Evolutionary conservation across 352 stramenopile genomes (phyloP), one percentile per base, ranked within the genome.

Genomic region (Blastocystis sp.): DNA sequence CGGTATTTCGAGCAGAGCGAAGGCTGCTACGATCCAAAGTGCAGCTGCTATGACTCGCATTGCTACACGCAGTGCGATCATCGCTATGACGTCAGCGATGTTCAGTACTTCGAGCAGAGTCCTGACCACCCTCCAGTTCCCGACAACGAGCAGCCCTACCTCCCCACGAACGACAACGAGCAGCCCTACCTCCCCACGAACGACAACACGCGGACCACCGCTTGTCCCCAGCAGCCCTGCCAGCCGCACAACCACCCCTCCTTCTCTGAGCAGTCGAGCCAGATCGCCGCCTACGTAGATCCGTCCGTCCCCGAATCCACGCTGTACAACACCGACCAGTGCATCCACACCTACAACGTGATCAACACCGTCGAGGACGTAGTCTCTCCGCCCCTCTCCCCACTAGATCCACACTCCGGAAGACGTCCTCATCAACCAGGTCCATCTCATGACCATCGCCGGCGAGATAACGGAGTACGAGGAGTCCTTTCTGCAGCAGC

Each of bases 391-490:
- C 1, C 39, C 39, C 7, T 34, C 15, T 73, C 20, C 18, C 45
- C 47, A 20, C 3, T 69, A 88, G 77, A 79, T 88, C n/a, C 77
- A 88, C 34, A 79, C 62, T 15, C 77, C 77, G 2, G 66, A 88
- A 64, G 77, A 88, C 41, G 50, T 88, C 29, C 50, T 88, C 3
- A 61, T 88, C 15, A 34, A 88, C n/a, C 77, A 88, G 26, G 23
- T 29, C 45, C 39, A 79, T 7, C 77, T 88, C 15, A 88, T 88
- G 77, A 62, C n/a, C 20, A 64, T 88, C 4, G 77, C 77, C 3
- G 77, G 77, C 11, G 77, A 88, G 23, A 88, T 88, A 0, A 88
- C 77, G 6, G 77, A 88, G 45, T 88, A 77, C 26, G 77, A 88
- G 18, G 54, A 88, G 41, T 76, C 77, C 20, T 88, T 76, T 55